Conservation (phyloP, 1,284 basidiomycete species). For the Psilocybe mexicana region DNA sequence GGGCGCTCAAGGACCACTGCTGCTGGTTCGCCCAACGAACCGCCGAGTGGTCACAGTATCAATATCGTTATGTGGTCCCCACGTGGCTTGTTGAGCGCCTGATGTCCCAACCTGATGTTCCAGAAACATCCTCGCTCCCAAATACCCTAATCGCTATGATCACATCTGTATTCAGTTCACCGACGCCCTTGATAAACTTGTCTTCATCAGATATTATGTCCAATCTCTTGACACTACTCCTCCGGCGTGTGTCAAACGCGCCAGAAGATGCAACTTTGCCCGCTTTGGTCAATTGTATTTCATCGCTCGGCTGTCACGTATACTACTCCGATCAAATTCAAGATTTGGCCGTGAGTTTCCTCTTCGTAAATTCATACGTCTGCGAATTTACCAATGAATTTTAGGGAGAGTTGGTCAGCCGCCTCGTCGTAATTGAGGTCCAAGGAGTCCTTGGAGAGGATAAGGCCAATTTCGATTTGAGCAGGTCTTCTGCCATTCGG, state of each 20-base stretch:
- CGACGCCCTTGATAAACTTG: slow-evolving; percentile 84
- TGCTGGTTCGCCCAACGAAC: slow-evolving; percentile 81
- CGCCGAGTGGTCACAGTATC: slow-evolving; percentile 86
- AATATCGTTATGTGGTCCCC: slow-evolving; percentile 90
- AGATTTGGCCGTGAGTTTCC: slow-evolving; percentile 68
- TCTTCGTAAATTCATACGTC: not conserved
- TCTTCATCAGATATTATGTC: slow-evolving; percentile 90
- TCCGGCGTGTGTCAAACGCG: slow-evolving; percentile 70
- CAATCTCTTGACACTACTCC: slow-evolving; percentile 72
- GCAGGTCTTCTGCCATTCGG: slow-evolving; percentile 70
- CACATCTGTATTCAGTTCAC: slow-evolving; percentile 80
- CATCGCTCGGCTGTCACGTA: slow-evolving; percentile 85
- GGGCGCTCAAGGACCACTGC: slow-evolving; percentile 76
- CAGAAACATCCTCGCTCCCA: slow-evolving; percentile 57
- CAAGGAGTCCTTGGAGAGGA: slow-evolving; percentile 54
- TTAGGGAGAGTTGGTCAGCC: slow-evolving; percentile 76
- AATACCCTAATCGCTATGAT: slow-evolving; percentile 81
- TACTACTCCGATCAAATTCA: slow-evolving; percentile 98
- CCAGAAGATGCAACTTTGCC: slow-evolving; percentile 71
- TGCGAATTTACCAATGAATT: slow-evolving; percentile 2
- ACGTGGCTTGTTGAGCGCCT: slow-evolving; percentile 84
- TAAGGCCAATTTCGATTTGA: slow-evolving; percentile 44
- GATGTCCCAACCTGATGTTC: slow-evolving; percentile 64
- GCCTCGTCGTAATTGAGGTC: slow-evolving; percentile 72
- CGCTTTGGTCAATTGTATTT: slow-evolving; percentile 76